Evolutionary conservation across 1,284 basidiomycete species (phyloP).

Genomic region (Mycena sp.): DNA sequence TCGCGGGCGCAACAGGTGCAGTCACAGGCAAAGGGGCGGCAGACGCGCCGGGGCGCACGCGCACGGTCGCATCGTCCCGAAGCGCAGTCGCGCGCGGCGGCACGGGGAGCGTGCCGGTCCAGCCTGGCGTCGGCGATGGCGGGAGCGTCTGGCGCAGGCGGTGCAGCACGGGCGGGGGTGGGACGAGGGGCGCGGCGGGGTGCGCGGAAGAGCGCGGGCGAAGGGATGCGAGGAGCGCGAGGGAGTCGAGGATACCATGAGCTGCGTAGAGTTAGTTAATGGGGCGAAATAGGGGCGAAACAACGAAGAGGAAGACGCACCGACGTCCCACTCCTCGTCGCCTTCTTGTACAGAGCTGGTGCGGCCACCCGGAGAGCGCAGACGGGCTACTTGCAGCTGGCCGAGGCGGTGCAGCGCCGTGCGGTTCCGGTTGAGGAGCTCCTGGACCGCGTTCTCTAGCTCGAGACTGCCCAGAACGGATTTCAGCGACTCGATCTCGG

Average conservation of each 20-base stretch:
- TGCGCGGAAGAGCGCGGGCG: slow-evolving; percentile 66
- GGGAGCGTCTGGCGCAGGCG: slow-evolving; percentile 77
- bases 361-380: slow-evolving; percentile 56
- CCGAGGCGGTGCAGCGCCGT: slow-evolving; percentile 69
- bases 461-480: slow-evolving; percentile 64
- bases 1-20: too few relatives aligned
- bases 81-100: slow-evolving; percentile 49
- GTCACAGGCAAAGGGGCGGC: too few relatives aligned
- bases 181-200: slow-evolving; percentile 58
- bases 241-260: slow-evolving; percentile 74
- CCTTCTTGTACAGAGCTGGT: slow-evolving; percentile 61
- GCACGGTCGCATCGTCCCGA: slow-evolving; percentile 76
- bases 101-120: slow-evolving; percentile 78
- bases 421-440: slow-evolving; percentile 70
- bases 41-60: slow-evolving; percentile 29
- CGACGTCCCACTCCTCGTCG: slow-evolving; percentile 83
- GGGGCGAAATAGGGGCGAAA: slow-evolving; percentile 25
- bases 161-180: slow-evolving; percentile 67
- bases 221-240: slow-evolving; percentile 72
- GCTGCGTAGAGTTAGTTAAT: slow-evolving; percentile 51
- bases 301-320: slow-evolving; percentile 50
- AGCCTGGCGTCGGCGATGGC: slow-evolving; percentile 64
- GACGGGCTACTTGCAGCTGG: slow-evolving; percentile 66
- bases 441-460: slow-evolving; percentile 71
- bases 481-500: slow-evolving; percentile 64